Conservation (phyloP, 2,329 filamentous ascomycete species). For the Phyllosticta paracitricarpa region DNA sequence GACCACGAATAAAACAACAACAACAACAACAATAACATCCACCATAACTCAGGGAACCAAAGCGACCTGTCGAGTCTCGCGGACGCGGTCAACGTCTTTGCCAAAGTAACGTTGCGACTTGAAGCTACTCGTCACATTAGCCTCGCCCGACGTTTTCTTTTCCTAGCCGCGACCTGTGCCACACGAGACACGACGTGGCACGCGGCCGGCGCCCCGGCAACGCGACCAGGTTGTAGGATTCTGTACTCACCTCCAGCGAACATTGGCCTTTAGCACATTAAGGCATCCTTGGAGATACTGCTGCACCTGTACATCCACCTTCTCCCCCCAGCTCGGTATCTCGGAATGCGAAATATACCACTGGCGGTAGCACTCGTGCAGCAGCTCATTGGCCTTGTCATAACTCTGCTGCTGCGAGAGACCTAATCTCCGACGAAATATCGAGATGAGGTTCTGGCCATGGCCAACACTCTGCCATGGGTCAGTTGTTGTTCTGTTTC, state of each 20-base stretch:
- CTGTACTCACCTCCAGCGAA: conserved; percentile 9
- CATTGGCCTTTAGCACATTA: conserved; percentile 9
- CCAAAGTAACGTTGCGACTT: conserved; percentile 10
- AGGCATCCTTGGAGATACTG: conserved; percentile 8
- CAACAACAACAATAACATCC: background rate
- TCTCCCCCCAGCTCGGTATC: conserved; percentile 9
- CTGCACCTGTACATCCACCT: conserved; percentile 10
- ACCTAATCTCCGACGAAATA: conserved; percentile 9
- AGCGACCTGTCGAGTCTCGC: conserved; percentile 7
- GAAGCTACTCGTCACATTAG: conserved; percentile 2
- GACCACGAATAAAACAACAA: background rate
- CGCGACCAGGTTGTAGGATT: conserved; percentile 2
- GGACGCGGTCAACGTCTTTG: conserved; percentile 7
- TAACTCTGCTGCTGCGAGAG: conserved; percentile 10
- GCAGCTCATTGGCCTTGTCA: conserved; percentile 9
- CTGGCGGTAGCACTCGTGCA: conserved; percentile 10
- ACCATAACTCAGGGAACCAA: background rate
- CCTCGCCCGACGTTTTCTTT: background rate
- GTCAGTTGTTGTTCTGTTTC: conserved; percentile 4
- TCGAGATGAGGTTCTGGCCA: conserved; percentile 10
- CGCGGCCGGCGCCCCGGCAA: conserved; percentile 5
- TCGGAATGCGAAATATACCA: conserved; percentile 10
- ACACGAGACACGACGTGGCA: conserved; percentile 10
- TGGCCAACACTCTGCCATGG: conserved; percentile 10
- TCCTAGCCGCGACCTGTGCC: background rate